Evolutionary conservation across 176 grass and related monocot species (phyloP).

Genomic region (Calamus simplicifolius): DNA sequence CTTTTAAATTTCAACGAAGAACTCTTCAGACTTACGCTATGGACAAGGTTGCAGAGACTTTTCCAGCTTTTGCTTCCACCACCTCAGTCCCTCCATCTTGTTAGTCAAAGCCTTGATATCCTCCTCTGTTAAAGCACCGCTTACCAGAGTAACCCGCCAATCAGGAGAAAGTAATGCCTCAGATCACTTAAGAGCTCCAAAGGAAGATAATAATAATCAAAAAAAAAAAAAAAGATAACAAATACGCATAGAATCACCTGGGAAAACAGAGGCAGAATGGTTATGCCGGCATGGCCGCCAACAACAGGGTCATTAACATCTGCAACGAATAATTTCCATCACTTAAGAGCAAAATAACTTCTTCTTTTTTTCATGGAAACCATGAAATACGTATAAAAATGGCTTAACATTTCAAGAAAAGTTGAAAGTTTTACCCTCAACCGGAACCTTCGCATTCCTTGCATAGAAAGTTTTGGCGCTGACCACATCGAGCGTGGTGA

Average conservation of each 20-base stretch:
- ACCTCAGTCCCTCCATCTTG: slow-evolving; percentile 96
- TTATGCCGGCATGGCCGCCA: slow-evolving; percentile 78
- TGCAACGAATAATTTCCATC: slow-evolving; percentile 22
- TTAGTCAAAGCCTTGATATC: slow-evolving; percentile 75
- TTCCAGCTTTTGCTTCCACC: slow-evolving; percentile 95
- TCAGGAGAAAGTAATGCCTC: too few species aligned
- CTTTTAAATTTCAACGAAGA: too few species aligned
- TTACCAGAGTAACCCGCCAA: slow-evolving; percentile 55
- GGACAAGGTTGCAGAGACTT: slow-evolving; percentile 96
- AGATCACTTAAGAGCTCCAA: too few species aligned
- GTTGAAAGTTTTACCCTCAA: slow-evolving; percentile 22
- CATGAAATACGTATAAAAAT: too few species aligned
- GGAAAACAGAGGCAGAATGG: slow-evolving; percentile 85
- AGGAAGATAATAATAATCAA: too few species aligned
- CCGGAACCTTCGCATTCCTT: slow-evolving; percentile 62
- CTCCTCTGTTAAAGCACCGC: slow-evolving; percentile 56
- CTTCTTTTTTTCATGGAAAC: too few species aligned
- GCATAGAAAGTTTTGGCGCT: slow-evolving; percentile 91
- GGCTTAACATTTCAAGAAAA: background rate
- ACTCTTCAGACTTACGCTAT: slow-evolving; percentile 65
- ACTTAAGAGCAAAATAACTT: background rate
- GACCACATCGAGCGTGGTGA: slow-evolving; percentile 89
- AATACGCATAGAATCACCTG: slow-evolving; percentile 26
- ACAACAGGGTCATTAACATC: slow-evolving; percentile 78
- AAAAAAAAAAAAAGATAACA: background rate